A percentile compares a stretch with the other conserved stretches of the same genome.
Evolutionary conservation across 2,329 filamentous ascomycete genomes (phyloP).

Genomic region (Coniochaeta pulveracea): DNA sequence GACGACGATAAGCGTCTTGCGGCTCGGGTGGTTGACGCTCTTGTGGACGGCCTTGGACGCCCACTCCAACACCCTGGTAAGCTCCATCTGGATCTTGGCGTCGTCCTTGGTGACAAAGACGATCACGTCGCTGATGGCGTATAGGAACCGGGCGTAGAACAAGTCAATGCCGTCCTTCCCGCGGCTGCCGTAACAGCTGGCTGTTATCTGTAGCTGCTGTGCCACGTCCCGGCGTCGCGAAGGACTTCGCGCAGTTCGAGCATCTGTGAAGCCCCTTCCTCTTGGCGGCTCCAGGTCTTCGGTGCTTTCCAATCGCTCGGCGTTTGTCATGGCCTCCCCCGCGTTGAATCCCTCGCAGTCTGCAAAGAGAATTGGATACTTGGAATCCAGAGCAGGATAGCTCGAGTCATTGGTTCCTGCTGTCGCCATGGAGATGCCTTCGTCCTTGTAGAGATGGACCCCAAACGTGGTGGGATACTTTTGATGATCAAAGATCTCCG

Average conservation of each 20-base stretch:
- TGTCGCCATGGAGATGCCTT: not conserved
- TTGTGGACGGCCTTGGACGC: conserved; percentile 10
- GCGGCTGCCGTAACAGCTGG: not conserved
- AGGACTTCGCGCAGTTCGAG: not conserved
- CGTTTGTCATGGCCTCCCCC: conserved; percentile 4
- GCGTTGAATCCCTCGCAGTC: conserved; percentile 13
- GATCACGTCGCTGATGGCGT: conserved; percentile 14
- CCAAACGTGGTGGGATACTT: conserved; percentile 11
- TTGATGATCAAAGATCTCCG: conserved; percentile 6
- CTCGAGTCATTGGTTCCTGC: no score
- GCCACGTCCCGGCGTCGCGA: not conserved
- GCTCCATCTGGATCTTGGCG: conserved; percentile 5
- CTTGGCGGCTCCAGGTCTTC: not conserved
- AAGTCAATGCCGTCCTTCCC: conserved; percentile 8
- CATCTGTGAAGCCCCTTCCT: not conserved
- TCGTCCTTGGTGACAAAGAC: conserved; percentile 13
- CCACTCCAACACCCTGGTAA: conserved; percentile 10
- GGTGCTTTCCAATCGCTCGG: not conserved
- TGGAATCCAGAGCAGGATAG: not conserved
- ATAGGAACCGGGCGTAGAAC: conserved; percentile 13
- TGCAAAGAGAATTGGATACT: conserved; percentile 11
- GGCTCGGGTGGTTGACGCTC: conserved; percentile 10
- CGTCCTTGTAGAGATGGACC: conserved; percentile 12
- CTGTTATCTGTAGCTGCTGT: not conserved
- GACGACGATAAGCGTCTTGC: conserved; percentile 13